Percentiles rank a stretch among this genome's conserved stretches.
Evolutionary conservation across 805 yeast genomes (phyloP).

Genomic region (Yamadazyma scolyti): DNA sequence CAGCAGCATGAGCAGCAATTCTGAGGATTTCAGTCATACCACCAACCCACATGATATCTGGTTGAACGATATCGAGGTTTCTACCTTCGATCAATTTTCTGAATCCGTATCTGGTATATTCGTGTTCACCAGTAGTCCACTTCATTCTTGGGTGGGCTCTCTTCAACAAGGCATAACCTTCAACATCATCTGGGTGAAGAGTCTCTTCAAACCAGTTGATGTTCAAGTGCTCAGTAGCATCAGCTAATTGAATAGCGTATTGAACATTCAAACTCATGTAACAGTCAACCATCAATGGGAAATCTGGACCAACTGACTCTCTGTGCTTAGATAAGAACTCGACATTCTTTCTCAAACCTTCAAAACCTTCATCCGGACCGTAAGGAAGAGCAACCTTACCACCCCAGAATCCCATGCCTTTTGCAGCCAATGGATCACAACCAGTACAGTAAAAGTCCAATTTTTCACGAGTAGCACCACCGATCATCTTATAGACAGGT

Average conservation of each 20-base stretch:
- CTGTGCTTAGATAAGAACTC: slow-evolving; percentile 43
- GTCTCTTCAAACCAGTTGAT: slow-evolving; percentile 54
- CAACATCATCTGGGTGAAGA: slow-evolving; percentile 49
- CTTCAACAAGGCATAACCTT: slow-evolving; percentile 44
- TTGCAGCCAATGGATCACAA: slow-evolving; percentile 44
- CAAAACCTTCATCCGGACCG: slow-evolving; percentile 50
- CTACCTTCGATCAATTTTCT: slow-evolving; percentile 48
- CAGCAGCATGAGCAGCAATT: slow-evolving; percentile 48
- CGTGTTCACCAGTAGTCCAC: slow-evolving; percentile 54
- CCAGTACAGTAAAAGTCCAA: slow-evolving; percentile 50
- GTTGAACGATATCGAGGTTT: slow-evolving; percentile 46
- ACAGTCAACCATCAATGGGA: slow-evolving; percentile 53
- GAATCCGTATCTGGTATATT: slow-evolving; percentile 49
- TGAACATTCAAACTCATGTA: slow-evolving; percentile 49
- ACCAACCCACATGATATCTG: slow-evolving; percentile 55
- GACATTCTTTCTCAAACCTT: slow-evolving; percentile 42
- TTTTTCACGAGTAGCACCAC: slow-evolving; percentile 46
- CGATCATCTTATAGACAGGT: slow-evolving; percentile 50
- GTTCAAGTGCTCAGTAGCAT: slow-evolving; percentile 42
- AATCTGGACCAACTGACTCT: slow-evolving; percentile 46
- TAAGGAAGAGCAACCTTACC: slow-evolving; percentile 50
- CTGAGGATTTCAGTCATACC: slow-evolving; percentile 47
- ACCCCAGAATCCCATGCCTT: slow-evolving; percentile 51
- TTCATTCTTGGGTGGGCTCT: slow-evolving; percentile 45
- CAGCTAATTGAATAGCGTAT: slow-evolving; percentile 43